Conservation (phyloP, 768 basidiomycete species). For the Podaxis rugospora region DNA sequence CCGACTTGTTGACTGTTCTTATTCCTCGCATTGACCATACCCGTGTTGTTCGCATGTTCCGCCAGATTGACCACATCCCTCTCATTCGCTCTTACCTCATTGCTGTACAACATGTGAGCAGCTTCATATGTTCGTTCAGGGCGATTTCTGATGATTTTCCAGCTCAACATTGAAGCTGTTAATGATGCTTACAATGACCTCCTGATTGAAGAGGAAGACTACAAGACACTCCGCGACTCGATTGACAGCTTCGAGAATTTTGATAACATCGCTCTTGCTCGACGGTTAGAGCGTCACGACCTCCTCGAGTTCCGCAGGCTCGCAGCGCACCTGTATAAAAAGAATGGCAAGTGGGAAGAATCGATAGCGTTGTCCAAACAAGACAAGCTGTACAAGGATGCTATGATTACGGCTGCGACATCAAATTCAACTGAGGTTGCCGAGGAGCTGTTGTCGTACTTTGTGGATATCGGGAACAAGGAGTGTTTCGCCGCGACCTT, state of each 20-base stretch:
- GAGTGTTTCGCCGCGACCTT: conserved; percentile 93
- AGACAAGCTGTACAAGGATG: conserved; percentile 96
- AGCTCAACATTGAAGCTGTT: conserved; percentile 95
- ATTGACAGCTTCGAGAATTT: conserved; percentile 99
- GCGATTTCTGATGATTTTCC: conserved; percentile 8
- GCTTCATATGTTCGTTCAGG: neutral
- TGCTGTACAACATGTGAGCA: conserved; percentile 85
- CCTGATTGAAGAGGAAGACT: conserved; percentile 99
- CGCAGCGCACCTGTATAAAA: conserved; percentile 97
- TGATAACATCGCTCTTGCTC: conserved; percentile 84
- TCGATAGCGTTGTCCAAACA: conserved; percentile 93
- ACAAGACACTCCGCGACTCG: conserved; percentile 94
- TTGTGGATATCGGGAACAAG: conserved; percentile 97
- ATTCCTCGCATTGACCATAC: conserved; percentile 93
- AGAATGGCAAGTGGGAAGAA: conserved; percentile 95
- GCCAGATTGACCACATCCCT: conserved; percentile 91
- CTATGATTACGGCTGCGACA: conserved; percentile 87
- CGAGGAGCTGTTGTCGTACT: conserved; percentile 93
- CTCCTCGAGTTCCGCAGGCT: conserved; percentile 93
- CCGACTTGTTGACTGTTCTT: conserved; percentile 88
- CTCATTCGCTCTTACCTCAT: conserved; percentile 96
- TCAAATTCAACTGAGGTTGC: conserved; percentile 85
- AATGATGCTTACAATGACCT: conserved; percentile 98
- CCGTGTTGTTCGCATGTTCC: conserved; percentile 94
- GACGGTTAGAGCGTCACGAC: conserved; percentile 82